Percentiles rank a stretch among this genome's conserved stretches.
These are phyloP conservation scores for Aaosphaeria arxii DNA, from an alignment of 2,329 filamentous ascomycete species.

Conservation along the genomic window DNA sequence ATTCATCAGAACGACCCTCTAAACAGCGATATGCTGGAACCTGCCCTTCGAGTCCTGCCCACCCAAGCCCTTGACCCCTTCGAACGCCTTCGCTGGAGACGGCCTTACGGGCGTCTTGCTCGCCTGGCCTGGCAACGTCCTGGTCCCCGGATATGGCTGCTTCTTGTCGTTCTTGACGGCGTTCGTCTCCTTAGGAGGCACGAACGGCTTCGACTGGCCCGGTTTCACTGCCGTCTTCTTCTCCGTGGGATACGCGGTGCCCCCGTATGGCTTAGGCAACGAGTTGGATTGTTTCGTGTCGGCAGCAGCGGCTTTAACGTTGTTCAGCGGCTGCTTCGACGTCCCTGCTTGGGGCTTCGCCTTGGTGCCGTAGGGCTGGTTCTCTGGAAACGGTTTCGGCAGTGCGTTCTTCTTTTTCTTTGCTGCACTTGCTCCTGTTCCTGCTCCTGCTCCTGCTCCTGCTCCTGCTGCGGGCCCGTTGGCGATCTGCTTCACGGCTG, in stretches of 20 bases:
- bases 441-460: conserved; percentile 2
- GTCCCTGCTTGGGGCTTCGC: neutral
- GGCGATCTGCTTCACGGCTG: conserved; percentile 20
- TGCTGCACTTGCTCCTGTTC: conserved; percentile 2
- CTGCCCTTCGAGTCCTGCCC: conserved; percentile 22
- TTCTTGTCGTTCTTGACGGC: conserved; percentile 15
- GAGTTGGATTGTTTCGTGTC: conserved; percentile 2
- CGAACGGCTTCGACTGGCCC: conserved; percentile 5
- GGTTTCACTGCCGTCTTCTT: conserved; percentile 28
- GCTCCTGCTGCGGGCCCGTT: conserved; percentile 6
- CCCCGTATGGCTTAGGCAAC: conserved; percentile 6
- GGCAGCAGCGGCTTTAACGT: neutral
- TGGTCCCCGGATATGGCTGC: conserved; percentile 28
- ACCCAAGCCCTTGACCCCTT: conserved; percentile 14
- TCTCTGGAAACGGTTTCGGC: conserved; percentile 1
- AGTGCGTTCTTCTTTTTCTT: conserved; percentile 7
- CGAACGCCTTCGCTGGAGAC: conserved; percentile 22
- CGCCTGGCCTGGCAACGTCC: conserved; percentile 24
- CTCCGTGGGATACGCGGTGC: conserved; percentile 8
- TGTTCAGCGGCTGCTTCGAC: conserved; percentile 1
- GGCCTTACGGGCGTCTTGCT: conserved; percentile 22
- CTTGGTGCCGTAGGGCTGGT: conserved; percentile 1
- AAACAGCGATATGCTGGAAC: conserved; percentile 23
- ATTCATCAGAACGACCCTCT: neutral
- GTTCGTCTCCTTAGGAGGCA: conserved; percentile 9